phyloP scores from a whole-genome alignment of 129 eudicot species.

The Kitagawia praeruptora region DNA sequence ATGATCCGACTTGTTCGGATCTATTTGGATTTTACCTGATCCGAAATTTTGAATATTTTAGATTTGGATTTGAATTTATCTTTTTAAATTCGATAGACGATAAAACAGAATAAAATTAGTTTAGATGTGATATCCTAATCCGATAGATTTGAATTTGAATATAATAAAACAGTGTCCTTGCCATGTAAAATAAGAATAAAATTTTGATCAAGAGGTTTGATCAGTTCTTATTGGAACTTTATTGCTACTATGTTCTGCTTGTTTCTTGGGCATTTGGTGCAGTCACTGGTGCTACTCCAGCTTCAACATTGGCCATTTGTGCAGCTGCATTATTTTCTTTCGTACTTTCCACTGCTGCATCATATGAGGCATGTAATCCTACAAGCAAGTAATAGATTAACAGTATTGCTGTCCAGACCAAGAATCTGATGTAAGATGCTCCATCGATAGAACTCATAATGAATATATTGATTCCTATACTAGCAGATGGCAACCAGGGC shows the following conservation, averaged over 20 bases:
- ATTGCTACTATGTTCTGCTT: slow-evolving; percentile 1
- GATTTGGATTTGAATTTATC: too few species aligned
- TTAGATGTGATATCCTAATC: too few species aligned
- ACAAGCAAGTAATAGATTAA: slow-evolving; percentile 51
- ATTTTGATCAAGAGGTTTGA: background rate
- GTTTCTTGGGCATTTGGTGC: slow-evolving; percentile 10
- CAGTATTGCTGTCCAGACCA: slow-evolving; percentile 44
- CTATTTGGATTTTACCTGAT: too few species aligned
- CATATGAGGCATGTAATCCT: slow-evolving; percentile 82
- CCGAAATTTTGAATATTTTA: too few species aligned
- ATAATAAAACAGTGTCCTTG: background rate
- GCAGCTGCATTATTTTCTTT: slow-evolving; percentile 17
- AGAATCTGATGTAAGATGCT: slow-evolving; percentile 51
- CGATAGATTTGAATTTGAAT: too few species aligned
- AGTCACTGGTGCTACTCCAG: slow-evolving; percentile 18
- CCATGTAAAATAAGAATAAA: background rate
- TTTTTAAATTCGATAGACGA: too few species aligned
- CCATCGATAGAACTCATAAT: slow-evolving; percentile 62
- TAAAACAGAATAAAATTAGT: too few species aligned
- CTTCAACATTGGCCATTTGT: slow-evolving; percentile 35
- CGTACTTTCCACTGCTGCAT: slow-evolving; percentile 45
- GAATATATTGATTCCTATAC: slow-evolving; percentile 67
- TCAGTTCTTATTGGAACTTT: slow-evolving; percentile 3
- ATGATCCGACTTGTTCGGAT: too few species aligned
- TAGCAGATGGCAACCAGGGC: slow-evolving; percentile 78